Evolutionary conservation across 1,284 basidiomycete genomes (phyloP).

Genomic region (Takashimella tepidaria): DNA sequence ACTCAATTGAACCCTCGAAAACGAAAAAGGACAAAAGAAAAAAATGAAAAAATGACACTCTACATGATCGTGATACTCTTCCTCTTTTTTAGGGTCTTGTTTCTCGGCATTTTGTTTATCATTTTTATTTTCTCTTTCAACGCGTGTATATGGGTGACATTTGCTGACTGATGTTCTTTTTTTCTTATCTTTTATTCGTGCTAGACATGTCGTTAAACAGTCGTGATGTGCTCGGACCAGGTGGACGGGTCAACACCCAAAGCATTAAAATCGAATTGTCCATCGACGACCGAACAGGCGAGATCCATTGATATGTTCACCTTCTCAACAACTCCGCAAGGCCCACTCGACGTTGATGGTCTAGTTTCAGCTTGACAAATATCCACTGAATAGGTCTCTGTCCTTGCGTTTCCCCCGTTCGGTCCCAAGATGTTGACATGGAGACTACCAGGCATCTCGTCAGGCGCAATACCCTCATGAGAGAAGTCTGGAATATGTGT

Average conservation of each 20-base stretch:
- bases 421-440: background rate
- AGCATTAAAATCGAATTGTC: background rate
- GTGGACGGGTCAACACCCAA: background rate
- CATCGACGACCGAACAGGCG: background rate
- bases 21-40: no score
- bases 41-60: no score
- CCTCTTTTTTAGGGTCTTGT: no score
- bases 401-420: background rate
- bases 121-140: no score
- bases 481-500: background rate
- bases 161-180: no score
- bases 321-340: background rate
- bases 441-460: background rate
- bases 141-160: no score
- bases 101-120: no score
- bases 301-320: background rate
- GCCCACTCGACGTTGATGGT: no score
- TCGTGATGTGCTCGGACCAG: background rate
- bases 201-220: background rate
- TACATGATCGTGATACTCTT: no score
- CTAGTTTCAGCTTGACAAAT: background rate
- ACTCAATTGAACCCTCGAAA: no score
- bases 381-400: background rate
- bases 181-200: no score
- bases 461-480: background rate